A percentile compares a stretch with the other conserved stretches of the same genome.
Evolutionary conservation across 305 asterid species (phyloP).

Genomic region (Fraxinus platypoda): DNA sequence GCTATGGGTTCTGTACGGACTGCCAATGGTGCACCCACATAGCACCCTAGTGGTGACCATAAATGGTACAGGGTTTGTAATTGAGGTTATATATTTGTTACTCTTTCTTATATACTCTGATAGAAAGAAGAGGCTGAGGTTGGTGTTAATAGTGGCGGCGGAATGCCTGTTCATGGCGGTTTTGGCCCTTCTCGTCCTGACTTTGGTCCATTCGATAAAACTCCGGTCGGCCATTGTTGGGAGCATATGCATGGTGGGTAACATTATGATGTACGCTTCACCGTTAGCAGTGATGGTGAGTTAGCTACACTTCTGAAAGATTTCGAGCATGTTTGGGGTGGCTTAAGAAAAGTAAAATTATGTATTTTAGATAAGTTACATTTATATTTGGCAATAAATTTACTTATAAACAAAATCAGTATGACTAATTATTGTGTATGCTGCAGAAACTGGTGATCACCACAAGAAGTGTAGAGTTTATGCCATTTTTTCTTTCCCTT

Average conservation of each 20-base stretch:
- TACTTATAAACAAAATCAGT: not conserved
- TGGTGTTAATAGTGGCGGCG: constrained; percentile 35
- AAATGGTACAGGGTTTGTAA: constrained; percentile 67
- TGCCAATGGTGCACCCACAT: constrained; percentile 78
- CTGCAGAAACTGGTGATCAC: constrained; percentile 61
- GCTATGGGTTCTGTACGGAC: constrained; percentile 83
- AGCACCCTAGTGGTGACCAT: constrained; percentile 76
- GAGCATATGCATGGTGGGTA: constrained; percentile 76
- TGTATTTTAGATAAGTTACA: not conserved
- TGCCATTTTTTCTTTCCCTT: constrained; percentile 63
- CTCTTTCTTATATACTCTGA: constrained; percentile 50
- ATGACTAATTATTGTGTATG: not conserved
- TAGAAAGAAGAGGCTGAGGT: constrained; percentile 39
- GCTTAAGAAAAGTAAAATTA: not conserved
- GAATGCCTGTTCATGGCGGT: constrained; percentile 54
- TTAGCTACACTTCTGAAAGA: not conserved
- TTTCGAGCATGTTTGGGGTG: not conserved
- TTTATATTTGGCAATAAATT: not conserved
- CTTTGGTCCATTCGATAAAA: constrained; percentile 44
- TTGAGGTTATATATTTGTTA: constrained; percentile 55
- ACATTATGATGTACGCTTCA: constrained; percentile 80
- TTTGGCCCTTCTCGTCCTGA: constrained; percentile 53
- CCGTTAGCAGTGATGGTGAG: constrained; percentile 81
- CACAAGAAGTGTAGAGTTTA: constrained; percentile 66
- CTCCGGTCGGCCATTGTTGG: constrained; percentile 69